Base-by-base conservation (phyloP, 441 rosid species). In the Eutrema salsugineum region DNA sequence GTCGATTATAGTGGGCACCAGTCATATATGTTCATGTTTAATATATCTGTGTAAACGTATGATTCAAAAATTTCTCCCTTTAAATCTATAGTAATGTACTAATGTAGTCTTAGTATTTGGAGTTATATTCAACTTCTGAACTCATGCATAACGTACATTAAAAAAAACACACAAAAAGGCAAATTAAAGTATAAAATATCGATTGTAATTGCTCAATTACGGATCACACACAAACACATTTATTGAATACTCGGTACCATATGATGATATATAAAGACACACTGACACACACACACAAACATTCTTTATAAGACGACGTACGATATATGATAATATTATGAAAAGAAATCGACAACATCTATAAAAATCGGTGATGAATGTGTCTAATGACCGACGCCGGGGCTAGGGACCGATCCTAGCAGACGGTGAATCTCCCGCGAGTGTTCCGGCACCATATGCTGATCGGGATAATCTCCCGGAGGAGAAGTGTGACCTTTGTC, bases 351-450 rank as follows among this genome's bases (percentile, higher is more conserved):
- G 35, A 27, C 19, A 53, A 53, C 5, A 59, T 53, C 27, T 51
- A 67, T 16, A 10, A 63, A 15, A 53, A 4, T 7, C 42, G n/a
- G 22, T 35, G 20, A 32, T 30, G 12, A 76, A 40, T 35, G 50
- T 48, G 67, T 6, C 71, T 77, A 77, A 59, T 77, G 68, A 60
- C 80, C 80, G 24, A 71, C 80, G 36, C 77, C 80, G 33, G 80
- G 80, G 48, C 80, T 77, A 35, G 80, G 80, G 51, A 71, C 73
- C 10, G 77, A 77, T 71, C 5, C 36, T n/a, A 71, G 71, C 7
- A 46, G 56, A 43, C 64, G 68, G n/a, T 57, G 33, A 51, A 64
- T 49, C 53, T 71, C 68, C 38, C 54, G 69, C 35, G 66, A 64
- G 11, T 70, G 64, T 56, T 51, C 57, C n/a, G 61, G 67, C 35